A percentile compares a stretch with the other conserved stretches of the same genome.
These are phyloP conservation scores for Mucor velutinosus DNA, from an alignment of 371 early-diverging fungal species.

Conservation along the genomic window DNA sequence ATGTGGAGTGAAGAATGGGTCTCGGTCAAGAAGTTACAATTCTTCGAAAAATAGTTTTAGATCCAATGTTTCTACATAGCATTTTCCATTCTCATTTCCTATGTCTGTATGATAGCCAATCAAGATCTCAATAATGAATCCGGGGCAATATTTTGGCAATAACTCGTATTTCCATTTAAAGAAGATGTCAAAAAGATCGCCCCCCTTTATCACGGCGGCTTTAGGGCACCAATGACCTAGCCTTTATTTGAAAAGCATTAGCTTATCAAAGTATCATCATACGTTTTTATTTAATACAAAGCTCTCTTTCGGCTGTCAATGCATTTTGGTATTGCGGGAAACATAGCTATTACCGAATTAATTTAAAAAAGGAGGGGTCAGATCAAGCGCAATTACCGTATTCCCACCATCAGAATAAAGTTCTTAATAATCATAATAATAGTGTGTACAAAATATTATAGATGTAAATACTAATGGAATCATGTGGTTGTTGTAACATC, in stretches of 20 bases:
- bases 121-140: not conserved
- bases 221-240: not conserved
- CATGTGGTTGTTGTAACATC: not conserved
- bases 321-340: not conserved
- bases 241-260: not conserved
- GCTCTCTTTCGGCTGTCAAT: not conserved
- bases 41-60: not conserved
- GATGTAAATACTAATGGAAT: not conserved
- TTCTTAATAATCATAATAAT: not conserved
- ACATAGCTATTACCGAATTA: not conserved
- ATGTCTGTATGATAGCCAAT: not conserved
- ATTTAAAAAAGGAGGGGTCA: not conserved
- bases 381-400: not conserved
- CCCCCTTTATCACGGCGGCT: not conserved
- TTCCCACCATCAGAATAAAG: not conserved
- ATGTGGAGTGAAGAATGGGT: not conserved
- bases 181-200: conserved; percentile 4
- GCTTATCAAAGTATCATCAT: not conserved
- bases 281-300: not conserved
- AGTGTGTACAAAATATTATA: not conserved
- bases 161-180: not conserved
- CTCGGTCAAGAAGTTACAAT: not conserved
- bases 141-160: not conserved
- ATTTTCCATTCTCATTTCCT: not conserved
- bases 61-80: not conserved